These are phyloP conservation scores for Protea cynaroides DNA, from an alignment of 164 flowering plant genomes.

Conservation along the genomic window DNA sequence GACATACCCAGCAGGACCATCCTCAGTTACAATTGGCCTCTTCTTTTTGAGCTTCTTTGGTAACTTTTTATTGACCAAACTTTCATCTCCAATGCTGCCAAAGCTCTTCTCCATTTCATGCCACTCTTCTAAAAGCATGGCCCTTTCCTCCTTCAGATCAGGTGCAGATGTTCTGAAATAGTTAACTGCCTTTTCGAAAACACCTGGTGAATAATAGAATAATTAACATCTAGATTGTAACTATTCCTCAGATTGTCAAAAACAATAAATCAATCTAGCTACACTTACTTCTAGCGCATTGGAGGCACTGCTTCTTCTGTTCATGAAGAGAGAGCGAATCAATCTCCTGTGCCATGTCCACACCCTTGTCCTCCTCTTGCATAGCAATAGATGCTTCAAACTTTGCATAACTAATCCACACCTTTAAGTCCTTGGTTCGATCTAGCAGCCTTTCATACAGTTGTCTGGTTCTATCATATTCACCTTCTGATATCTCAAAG, in stretches of 20 bases:
- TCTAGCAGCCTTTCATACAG: slow-evolving; percentile 82
- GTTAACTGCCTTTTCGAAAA: slow-evolving; percentile 69
- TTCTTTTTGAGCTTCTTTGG: slow-evolving; percentile 88
- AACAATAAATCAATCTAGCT: not conserved
- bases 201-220: slow-evolving; percentile 33
- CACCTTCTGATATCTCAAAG: slow-evolving; percentile 80
- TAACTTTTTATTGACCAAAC: slow-evolving; percentile 61
- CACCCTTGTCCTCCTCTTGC: slow-evolving; percentile 27
- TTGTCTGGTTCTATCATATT: slow-evolving; percentile 61
- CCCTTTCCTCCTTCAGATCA: slow-evolving; percentile 86
- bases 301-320: slow-evolving; percentile 39
- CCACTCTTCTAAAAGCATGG: slow-evolving; percentile 93
- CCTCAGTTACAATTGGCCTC: slow-evolving; percentile 55
- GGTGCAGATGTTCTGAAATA: slow-evolving; percentile 73
- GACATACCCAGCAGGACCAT: slow-evolving; percentile 74
- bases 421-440: slow-evolving; percentile 89
- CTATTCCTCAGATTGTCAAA: not conserved
- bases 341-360: slow-evolving; percentile 31
- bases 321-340: slow-evolving; percentile 22
- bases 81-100: slow-evolving; percentile 71
- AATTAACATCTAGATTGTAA: not conserved
- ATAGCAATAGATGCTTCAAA: slow-evolving; percentile 67
- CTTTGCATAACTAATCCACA: slow-evolving; percentile 89
- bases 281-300: slow-evolving; percentile 55
- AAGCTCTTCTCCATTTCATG: slow-evolving; percentile 58